Percentiles rank a stretch among this genome's conserved stretches.
These are phyloP conservation scores for Venturiaceae sp. DNA, from an alignment of 2,329 filamentous ascomycete species.

Conservation along the genomic window DNA sequence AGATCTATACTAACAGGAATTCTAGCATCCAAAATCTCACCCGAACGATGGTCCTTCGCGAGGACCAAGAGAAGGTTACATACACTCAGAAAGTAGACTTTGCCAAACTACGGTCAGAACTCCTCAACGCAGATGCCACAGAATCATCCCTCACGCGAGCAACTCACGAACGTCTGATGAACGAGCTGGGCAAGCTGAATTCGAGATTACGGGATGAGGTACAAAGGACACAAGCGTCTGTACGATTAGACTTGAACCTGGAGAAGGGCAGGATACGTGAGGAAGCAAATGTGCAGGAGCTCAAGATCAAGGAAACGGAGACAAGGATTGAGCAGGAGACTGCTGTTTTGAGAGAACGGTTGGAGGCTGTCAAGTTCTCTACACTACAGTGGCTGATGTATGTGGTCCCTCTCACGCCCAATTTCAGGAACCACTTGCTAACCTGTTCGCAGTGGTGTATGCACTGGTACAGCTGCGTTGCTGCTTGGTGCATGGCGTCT, in stretches of 20 bases:
- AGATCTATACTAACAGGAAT: constrained; percentile 5
- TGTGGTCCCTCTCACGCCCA: constrained; percentile 29
- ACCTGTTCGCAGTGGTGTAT: constrained; percentile 44
- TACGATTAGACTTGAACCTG: constrained; percentile 84
- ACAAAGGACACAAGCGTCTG: constrained; percentile 83
- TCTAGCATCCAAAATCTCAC: constrained; percentile 88
- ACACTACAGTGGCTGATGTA: constrained; percentile 98
- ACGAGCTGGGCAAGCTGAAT: constrained; percentile 90
- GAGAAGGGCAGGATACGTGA: constrained; percentile 95
- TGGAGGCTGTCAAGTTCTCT: constrained; percentile 96
- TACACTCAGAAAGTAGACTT: constrained; percentile 92
- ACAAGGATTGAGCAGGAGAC: constrained; percentile 98
- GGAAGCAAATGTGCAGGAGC: constrained; percentile 90
- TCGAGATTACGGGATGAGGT: constrained; percentile 87
- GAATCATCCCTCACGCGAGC: constrained; percentile 82
- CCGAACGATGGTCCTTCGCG: constrained; percentile 92
- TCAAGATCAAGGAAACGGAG: constrained; percentile 98
- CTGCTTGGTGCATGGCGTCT: constrained; percentile 59
- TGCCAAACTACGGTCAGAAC: constrained; percentile 88
- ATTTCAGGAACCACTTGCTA: constrained; percentile 13
- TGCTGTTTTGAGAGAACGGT: constrained; percentile 76
- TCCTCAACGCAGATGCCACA: constrained; percentile 83
- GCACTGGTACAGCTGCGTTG: constrained; percentile 55
- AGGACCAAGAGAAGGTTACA: constrained; percentile 75
- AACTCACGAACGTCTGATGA: constrained; percentile 84